phyloP scores from a whole-genome alignment of 1,284 basidiomycete species.

The Pseudozyma pruni region DNA sequence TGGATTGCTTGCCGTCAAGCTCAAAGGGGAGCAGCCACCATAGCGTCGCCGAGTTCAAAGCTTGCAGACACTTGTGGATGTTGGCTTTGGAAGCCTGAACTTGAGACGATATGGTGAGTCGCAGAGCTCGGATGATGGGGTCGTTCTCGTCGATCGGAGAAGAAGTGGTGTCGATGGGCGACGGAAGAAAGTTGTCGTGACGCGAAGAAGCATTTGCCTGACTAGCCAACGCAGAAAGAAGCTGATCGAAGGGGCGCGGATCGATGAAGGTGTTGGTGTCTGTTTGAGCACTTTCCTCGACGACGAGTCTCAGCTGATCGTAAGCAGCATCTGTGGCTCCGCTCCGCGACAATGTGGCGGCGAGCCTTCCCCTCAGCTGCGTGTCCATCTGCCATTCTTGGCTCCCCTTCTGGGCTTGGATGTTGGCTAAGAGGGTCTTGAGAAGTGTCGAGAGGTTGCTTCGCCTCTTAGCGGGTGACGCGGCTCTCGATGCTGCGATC shows the following conservation, averaged over 20 bases:
- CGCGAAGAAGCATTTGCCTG: neutral
- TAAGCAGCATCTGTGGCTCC: constrained; percentile 21
- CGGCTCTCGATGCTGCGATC: constrained; percentile 13
- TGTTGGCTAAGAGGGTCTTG: constrained; percentile 2
- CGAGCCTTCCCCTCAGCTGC: constrained; percentile 26
- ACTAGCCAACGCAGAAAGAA: constrained; percentile 29
- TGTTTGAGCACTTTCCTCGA: neutral
- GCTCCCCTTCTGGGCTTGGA: neutral
- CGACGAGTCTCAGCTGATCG: constrained; percentile 6
- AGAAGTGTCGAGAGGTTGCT: constrained; percentile 5
- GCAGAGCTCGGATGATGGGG: constrained; percentile 32
- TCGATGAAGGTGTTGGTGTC: constrained; percentile 9
- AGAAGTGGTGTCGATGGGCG: constrained; percentile 21
- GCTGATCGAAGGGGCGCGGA: constrained; percentile 41
- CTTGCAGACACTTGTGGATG: constrained; percentile 31
- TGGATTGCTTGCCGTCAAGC: constrained; percentile 5
- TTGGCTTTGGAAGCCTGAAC: constrained; percentile 25
- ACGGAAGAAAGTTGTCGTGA: constrained; percentile 16
- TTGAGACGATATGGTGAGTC: constrained; percentile 19
- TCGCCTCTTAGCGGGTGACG: constrained; percentile 2
- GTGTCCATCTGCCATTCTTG: constrained; percentile 8
- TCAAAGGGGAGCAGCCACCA: constrained; percentile 44
- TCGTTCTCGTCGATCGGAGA: constrained; percentile 9
- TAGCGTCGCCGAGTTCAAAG: constrained; percentile 29
- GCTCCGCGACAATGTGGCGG: constrained; percentile 22